phyloP scores from a whole-genome alignment of 306 rosid genomes.

The Prunus mume region DNA sequence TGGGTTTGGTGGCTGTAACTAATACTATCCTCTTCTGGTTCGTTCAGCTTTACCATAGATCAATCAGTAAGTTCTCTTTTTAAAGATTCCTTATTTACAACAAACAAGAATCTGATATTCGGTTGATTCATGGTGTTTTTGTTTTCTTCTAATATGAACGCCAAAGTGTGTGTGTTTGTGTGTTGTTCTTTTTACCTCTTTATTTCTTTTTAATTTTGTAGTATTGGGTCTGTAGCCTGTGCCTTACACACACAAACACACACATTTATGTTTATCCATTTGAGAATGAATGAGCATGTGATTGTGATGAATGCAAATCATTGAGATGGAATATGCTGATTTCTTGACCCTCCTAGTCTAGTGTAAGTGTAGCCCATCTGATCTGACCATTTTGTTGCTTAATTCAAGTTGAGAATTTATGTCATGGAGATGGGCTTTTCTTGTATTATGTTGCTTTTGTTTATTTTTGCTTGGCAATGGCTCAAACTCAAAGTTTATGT shows the following conservation, averaged over 20 bases:
- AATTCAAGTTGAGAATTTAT: background rate
- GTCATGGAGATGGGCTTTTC: background rate
- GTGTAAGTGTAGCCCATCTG: too few relatives aligned
- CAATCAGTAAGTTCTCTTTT: background rate
- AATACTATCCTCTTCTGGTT: background rate
- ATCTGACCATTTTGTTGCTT: background rate
- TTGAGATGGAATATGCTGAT: background rate
- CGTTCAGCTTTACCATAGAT: background rate
- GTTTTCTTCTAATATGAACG: background rate
- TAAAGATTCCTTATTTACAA: background rate
- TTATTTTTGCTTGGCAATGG: background rate
- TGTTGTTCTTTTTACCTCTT: too few relatives aligned
- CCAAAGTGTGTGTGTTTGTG: too few relatives aligned
- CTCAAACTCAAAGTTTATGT: conserved; percentile 3
- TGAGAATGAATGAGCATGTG: background rate
- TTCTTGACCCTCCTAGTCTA: too few relatives aligned
- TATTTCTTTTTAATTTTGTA: background rate
- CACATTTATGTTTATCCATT: background rate
- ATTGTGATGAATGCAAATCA: background rate
- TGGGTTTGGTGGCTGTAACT: background rate
- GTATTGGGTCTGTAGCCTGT: background rate
- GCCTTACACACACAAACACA: too few relatives aligned
- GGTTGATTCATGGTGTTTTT: background rate
- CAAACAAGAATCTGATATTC: background rate
- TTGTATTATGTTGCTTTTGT: background rate